These are phyloP conservation scores for Ilyonectria sp. DNA, from an alignment of 2,329 filamentous ascomycete genomes.

Conservation along the genomic window DNA sequence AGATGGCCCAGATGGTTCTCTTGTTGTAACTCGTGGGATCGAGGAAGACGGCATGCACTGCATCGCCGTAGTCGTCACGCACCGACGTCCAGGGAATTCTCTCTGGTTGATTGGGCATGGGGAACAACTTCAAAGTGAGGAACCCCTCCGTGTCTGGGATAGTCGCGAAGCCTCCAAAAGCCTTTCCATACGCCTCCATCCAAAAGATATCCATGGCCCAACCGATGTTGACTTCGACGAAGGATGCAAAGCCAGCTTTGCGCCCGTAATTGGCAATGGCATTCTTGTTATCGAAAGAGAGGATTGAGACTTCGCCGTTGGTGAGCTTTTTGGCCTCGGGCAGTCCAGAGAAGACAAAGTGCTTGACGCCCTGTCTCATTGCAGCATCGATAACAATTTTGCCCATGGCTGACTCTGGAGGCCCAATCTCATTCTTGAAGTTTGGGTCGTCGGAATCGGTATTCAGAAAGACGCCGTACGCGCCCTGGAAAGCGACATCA, in stretches of 20 bases:
- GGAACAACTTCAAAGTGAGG: slow-evolving; percentile 50
- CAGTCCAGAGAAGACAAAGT: slow-evolving; percentile 48
- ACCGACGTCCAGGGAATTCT: slow-evolving; percentile 52
- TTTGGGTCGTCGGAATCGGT: slow-evolving; percentile 38
- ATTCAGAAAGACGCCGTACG: slow-evolving; percentile 37
- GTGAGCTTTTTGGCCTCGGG: slow-evolving; percentile 40
- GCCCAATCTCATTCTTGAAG: slow-evolving; percentile 35
- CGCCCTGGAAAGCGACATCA: slow-evolving; percentile 27
- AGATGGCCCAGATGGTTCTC: slow-evolving; percentile 11
- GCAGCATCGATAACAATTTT: slow-evolving; percentile 47
- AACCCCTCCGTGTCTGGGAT: slow-evolving; percentile 49
- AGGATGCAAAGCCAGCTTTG: slow-evolving; percentile 3
- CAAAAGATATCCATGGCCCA: slow-evolving; percentile 17
- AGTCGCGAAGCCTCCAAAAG: slow-evolving; percentile 51
- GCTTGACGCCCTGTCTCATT: slow-evolving; percentile 42
- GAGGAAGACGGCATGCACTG: slow-evolving; percentile 56
- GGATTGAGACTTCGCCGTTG: slow-evolving; percentile 46
- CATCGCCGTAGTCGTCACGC: slow-evolving; percentile 55
- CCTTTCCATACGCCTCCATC: slow-evolving; percentile 1
- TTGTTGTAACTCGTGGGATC: slow-evolving; percentile 37
- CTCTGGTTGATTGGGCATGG: slow-evolving; percentile 49
- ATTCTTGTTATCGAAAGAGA: slow-evolving; percentile 16
- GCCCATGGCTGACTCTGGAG: slow-evolving; percentile 49
- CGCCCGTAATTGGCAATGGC: slow-evolving; percentile 7
- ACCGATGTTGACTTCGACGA: slow-evolving; percentile 4